phyloP scores from a whole-genome alignment of 2,329 filamentous ascomycete genomes.

The Aureobasidium subglaciale region DNA sequence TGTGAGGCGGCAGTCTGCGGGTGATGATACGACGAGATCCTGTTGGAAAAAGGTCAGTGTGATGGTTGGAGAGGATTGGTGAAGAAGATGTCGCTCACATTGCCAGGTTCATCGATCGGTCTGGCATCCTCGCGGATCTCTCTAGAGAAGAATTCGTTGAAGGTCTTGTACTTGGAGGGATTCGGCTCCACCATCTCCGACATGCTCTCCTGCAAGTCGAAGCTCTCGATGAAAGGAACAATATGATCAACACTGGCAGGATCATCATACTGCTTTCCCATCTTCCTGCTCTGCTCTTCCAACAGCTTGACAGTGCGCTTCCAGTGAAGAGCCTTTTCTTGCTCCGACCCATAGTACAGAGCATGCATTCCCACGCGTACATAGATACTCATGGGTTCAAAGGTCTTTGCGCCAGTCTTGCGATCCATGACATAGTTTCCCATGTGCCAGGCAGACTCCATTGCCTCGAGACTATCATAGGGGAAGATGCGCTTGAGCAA shows the following conservation, averaged over 20 bases:
- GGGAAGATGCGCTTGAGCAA: conserved; percentile 18
- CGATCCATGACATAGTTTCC: conserved; percentile 40
- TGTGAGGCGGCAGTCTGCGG: conserved; percentile 35
- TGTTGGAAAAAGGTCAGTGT: not conserved
- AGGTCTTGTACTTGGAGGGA: conserved; percentile 32
- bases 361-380: conserved; percentile 38
- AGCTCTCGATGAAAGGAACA: conserved; percentile 34
- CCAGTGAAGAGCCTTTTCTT: conserved; percentile 34
- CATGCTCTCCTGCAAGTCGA: conserved; percentile 28
- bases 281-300: conserved; percentile 32
- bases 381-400: conserved; percentile 38
- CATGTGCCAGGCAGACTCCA: conserved; percentile 33
- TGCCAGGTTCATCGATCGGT: conserved; percentile 31
- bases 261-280: conserved; percentile 36
- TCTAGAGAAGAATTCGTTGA: conserved; percentile 39
- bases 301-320: conserved; percentile 29
- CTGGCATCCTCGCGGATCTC: conserved; percentile 31
- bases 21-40: conserved; percentile 25
- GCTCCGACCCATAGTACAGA: conserved; percentile 36
- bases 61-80: not conserved
- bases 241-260: conserved; percentile 33
- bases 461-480: conserved; percentile 24
- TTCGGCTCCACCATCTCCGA: conserved; percentile 32
- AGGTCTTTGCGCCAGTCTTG: conserved; percentile 33
- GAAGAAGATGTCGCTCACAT: conserved; percentile 17